A percentile compares a stretch with the other conserved stretches of the same genome.
These are phyloP conservation scores for Colletotrichum magnum DNA, from an alignment of 2,329 filamentous ascomycete genomes.

Conservation along the genomic window DNA sequence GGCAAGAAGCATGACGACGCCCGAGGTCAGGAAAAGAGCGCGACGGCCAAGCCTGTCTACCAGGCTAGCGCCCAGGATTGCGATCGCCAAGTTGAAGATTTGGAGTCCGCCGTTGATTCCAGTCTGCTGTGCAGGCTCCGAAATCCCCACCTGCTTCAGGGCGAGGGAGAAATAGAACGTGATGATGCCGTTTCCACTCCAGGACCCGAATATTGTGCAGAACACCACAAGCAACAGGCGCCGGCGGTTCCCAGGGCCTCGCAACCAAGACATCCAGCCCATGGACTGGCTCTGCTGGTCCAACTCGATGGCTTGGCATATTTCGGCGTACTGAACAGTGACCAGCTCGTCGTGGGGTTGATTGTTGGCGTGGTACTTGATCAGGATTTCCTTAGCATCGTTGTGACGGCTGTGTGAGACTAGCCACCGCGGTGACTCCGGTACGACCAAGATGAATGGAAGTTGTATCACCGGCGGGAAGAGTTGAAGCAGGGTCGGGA, in stretches of 20 bases:
- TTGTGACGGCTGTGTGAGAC: conserved; percentile 62
- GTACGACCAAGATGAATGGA: conserved; percentile 46
- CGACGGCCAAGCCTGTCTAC: conserved; percentile 25
- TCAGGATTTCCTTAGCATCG: conserved; percentile 59
- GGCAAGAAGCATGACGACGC: conserved; percentile 1
- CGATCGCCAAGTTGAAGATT: conserved; percentile 23
- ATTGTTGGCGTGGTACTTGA: conserved; percentile 64
- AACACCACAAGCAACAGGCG: conserved; percentile 8
- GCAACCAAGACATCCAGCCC: neutral
- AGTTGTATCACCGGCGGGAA: conserved; percentile 57
- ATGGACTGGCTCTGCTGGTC: conserved; percentile 46
- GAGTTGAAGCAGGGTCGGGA: conserved; percentile 62
- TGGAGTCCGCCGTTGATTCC: conserved; percentile 34
- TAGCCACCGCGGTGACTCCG: conserved; percentile 61
- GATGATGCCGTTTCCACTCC: conserved; percentile 14
- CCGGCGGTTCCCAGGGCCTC: conserved; percentile 12
- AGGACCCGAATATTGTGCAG: conserved; percentile 6
- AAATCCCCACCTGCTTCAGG: conserved; percentile 22
- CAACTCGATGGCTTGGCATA: conserved; percentile 60
- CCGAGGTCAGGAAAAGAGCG: conserved; percentile 11
- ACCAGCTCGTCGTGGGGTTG: conserved; percentile 58
- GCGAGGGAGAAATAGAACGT: neutral
- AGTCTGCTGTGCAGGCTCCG: conserved; percentile 14
- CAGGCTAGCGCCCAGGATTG: conserved; percentile 7
- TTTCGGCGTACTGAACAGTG: conserved; percentile 63